Evolutionary conservation across 768 basidiomycete genomes (phyloP).

Genomic region (Auriculariales sp.): DNA sequence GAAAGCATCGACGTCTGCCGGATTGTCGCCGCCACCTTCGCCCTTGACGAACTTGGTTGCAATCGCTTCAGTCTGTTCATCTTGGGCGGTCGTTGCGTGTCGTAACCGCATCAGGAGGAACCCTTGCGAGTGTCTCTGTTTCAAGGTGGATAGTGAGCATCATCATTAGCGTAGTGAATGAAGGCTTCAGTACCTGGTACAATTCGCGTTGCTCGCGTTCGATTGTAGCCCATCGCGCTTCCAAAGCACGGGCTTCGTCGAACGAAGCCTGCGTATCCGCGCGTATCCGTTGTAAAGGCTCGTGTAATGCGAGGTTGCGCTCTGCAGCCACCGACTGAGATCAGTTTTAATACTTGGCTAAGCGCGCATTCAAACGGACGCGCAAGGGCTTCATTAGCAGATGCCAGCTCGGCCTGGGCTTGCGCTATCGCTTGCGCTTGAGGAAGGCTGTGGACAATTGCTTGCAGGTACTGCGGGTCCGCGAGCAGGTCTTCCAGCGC

Average conservation of each 20-base stretch:
- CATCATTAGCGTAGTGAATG: not conserved
- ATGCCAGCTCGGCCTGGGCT: conserved; percentile 62
- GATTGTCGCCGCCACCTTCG: conserved; percentile 7
- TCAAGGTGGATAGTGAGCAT: not conserved
- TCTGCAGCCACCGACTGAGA: conserved; percentile 24
- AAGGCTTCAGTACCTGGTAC: conserved; percentile 60
- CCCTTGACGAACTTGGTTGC: conserved; percentile 61
- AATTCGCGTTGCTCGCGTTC: conserved; percentile 81
- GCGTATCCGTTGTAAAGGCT: conserved; percentile 58
- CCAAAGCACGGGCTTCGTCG: conserved; percentile 69
- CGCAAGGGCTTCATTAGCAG: conserved; percentile 78
- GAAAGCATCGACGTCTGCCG: conserved; percentile 65
- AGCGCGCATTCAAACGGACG: conserved; percentile 32
- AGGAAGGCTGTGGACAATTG: conserved; percentile 67
- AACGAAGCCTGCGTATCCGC: conserved; percentile 78
- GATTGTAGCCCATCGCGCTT: conserved; percentile 71
- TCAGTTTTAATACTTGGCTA: not conserved
- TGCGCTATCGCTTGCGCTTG: conserved; percentile 62
- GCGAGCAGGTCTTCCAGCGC: conserved; percentile 81
- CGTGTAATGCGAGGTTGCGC: conserved; percentile 62
- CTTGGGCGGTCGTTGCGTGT: conserved; percentile 81
- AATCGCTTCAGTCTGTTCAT: conserved; percentile 74
- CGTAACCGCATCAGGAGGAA: conserved; percentile 79
- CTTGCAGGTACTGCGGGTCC: conserved; percentile 76
- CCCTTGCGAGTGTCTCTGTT: conserved; percentile 68